Evolutionary conservation across 2,329 filamentous ascomycete species (phyloP).

Genomic region (Monosporascus sp.): DNA sequence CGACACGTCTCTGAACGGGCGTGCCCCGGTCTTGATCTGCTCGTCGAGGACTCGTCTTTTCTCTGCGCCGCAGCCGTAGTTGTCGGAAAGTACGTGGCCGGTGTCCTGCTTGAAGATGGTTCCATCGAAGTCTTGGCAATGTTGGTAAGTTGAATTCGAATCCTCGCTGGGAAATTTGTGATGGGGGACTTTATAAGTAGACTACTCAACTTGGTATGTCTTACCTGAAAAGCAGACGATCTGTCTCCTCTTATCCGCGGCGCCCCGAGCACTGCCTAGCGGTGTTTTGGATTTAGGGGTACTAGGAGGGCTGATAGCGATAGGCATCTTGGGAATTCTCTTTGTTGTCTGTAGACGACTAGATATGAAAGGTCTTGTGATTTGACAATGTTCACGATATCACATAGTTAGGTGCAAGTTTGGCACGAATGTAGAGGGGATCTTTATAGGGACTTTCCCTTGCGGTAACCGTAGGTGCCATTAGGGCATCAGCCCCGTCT

Average conservation of each 20-base stretch:
- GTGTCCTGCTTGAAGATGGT: constrained; percentile 70
- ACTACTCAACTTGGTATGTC: constrained; percentile 5
- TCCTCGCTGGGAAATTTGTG: no score
- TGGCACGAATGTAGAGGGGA: no score
- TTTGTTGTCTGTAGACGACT: constrained; percentile 1
- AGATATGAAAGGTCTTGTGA: not conserved
- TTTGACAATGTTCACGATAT: not conserved
- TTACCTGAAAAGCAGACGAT: constrained; percentile 55
- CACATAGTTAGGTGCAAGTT: no score
- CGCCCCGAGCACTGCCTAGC: constrained; percentile 17
- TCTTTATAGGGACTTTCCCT: no score
- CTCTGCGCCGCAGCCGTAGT: constrained; percentile 56
- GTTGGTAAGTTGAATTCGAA: constrained; percentile 8
- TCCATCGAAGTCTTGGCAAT: constrained; percentile 59
- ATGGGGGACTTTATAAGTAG: no score
- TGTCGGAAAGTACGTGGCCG: constrained; percentile 64
- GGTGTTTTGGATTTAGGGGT: constrained; percentile 25
- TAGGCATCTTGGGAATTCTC: constrained; percentile 30
- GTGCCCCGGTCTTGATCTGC: constrained; percentile 60
- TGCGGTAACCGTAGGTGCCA: no score
- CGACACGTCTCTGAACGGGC: constrained; percentile 64
- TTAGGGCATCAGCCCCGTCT: no score
- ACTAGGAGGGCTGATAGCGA: constrained; percentile 30
- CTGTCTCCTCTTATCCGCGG: constrained; percentile 44
- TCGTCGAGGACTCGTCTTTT: constrained; percentile 53